A percentile compares a stretch with the other conserved stretches of the same genome.
Evolutionary conservation across 1,284 basidiomycete genomes (phyloP).

Genomic region (Blastosporella zonata): DNA sequence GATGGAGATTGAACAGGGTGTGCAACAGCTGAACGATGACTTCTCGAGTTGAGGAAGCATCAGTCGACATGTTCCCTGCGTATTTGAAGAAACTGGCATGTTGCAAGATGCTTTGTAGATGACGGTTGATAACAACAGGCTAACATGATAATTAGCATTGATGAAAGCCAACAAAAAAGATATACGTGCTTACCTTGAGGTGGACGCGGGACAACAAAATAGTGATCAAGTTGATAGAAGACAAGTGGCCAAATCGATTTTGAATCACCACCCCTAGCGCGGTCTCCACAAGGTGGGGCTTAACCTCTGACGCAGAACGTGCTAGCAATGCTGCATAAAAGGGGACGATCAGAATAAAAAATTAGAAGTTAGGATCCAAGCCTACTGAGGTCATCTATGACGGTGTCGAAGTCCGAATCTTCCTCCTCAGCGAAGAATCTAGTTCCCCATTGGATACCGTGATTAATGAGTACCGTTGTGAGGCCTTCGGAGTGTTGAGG

Average conservation of each 20-base stretch:
- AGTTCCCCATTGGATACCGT: constrained; percentile 41
- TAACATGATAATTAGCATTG: constrained; percentile 16
- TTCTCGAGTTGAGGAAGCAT: constrained; percentile 34
- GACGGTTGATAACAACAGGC: constrained; percentile 64
- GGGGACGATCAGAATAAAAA: constrained; percentile 3
- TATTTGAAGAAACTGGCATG: constrained; percentile 54
- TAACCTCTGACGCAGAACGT: constrained; percentile 34
- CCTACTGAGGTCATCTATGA: constrained; percentile 41
- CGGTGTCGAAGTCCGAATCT: constrained; percentile 21
- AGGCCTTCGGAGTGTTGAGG: constrained; percentile 26
- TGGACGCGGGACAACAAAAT: constrained; percentile 39
- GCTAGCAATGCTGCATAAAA: constrained; percentile 29
- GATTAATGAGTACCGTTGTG: constrained; percentile 37
- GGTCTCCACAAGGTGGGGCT: constrained; percentile 70
- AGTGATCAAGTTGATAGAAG: constrained; percentile 48
- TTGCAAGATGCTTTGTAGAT: constrained; percentile 61
- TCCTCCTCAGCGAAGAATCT: constrained; percentile 34
- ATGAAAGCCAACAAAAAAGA: not conserved
- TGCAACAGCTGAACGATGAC: constrained; percentile 56
- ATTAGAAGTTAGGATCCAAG: not conserved
- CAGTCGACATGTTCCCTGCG: constrained; percentile 26
- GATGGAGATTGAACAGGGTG: constrained; percentile 70
- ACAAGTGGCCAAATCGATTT: constrained; percentile 45
- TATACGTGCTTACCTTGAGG: constrained; percentile 53
- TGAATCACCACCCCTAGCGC: constrained; percentile 67